Evolutionary conservation across 164 flowering plant species (phyloP).

Genomic region (Tetrastigma voinierianum): DNA sequence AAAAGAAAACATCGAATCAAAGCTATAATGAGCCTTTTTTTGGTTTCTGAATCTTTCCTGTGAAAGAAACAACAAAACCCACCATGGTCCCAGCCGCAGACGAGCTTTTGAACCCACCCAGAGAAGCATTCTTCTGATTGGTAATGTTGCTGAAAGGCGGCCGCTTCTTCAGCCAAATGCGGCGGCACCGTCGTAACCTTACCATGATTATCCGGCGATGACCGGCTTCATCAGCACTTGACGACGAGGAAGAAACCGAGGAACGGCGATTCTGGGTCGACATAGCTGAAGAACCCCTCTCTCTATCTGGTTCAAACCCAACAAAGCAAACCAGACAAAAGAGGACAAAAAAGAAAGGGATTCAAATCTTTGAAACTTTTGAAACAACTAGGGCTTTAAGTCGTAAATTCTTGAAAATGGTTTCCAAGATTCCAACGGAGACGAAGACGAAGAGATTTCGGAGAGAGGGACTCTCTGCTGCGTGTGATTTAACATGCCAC

Average conservation of each 20-base stretch:
- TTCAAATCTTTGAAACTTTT: too few species aligned
- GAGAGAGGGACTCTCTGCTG: constrained; percentile 6
- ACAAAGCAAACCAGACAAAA: constrained; percentile 1
- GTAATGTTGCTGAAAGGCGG: constrained; percentile 50
- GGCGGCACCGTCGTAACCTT: constrained; percentile 21
- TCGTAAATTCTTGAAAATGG: background rate
- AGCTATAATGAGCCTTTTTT: too few species aligned
- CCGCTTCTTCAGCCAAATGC: constrained; percentile 47
- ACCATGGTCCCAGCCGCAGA: constrained; percentile 33
- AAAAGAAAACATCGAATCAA: too few species aligned
- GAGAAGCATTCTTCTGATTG: constrained; percentile 32
- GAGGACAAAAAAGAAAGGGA: background rate
- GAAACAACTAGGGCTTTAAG: too few species aligned
- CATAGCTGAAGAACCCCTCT: constrained; percentile 16
- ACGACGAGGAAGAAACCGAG: constrained; percentile 33
- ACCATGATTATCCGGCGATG: constrained; percentile 26
- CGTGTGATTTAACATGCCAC: background rate
- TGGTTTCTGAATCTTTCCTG: too few species aligned
- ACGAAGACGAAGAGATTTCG: background rate
- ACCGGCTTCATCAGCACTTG: constrained; percentile 33
- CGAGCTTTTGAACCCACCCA: constrained; percentile 13
- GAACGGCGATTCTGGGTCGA: constrained; percentile 38
- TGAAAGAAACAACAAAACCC: constrained; percentile 2
- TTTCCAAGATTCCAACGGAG: background rate
- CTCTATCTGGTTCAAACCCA: background rate